These are phyloP conservation scores for Lojkania enalia DNA, from an alignment of 2,329 filamentous ascomycete species.

Conservation along the genomic window DNA sequence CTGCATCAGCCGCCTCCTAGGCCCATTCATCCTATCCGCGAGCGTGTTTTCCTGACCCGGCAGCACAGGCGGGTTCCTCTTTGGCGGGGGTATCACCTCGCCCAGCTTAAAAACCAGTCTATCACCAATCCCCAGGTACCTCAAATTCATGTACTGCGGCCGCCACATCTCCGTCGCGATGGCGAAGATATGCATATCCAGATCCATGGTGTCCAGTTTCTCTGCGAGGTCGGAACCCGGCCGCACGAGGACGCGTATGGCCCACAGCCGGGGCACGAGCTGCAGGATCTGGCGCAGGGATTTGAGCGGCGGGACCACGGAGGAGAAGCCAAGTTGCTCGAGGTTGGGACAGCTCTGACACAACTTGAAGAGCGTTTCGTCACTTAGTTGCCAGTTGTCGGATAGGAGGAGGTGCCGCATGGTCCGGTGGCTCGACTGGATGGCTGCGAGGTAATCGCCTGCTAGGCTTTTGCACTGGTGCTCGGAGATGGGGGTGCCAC, in stretches of 20 bases:
- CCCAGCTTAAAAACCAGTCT: slow-evolving; percentile 43
- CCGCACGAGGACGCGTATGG: slow-evolving; percentile 45
- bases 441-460: slow-evolving; percentile 54
- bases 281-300: slow-evolving; percentile 41
- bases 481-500: slow-evolving; percentile 29
- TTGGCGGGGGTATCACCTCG: slow-evolving; percentile 30
- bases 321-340: slow-evolving; percentile 60
- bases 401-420: slow-evolving; percentile 61
- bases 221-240: slow-evolving; percentile 31
- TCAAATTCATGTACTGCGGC: slow-evolving; percentile 38
- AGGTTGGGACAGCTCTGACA: slow-evolving; percentile 60
- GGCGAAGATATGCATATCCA: slow-evolving; percentile 38
- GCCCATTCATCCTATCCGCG: slow-evolving; percentile 31
- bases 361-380: slow-evolving; percentile 54
- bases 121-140: slow-evolving; percentile 47
- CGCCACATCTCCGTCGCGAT: slow-evolving; percentile 39
- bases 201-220: slow-evolving; percentile 28
- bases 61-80: slow-evolving; percentile 13
- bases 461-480: slow-evolving; percentile 42
- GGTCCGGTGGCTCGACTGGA: slow-evolving; percentile 55
- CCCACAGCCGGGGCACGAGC: slow-evolving; percentile 45
- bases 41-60: slow-evolving; percentile 27
- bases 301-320: slow-evolving; percentile 56
- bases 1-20: slow-evolving; percentile 34
- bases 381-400: slow-evolving; percentile 58